Evolutionary conservation across 2,329 filamentous ascomycete species (phyloP), one percentile per base, ranked within the genome.

Genomic region (Penicillium sp.): DNA sequence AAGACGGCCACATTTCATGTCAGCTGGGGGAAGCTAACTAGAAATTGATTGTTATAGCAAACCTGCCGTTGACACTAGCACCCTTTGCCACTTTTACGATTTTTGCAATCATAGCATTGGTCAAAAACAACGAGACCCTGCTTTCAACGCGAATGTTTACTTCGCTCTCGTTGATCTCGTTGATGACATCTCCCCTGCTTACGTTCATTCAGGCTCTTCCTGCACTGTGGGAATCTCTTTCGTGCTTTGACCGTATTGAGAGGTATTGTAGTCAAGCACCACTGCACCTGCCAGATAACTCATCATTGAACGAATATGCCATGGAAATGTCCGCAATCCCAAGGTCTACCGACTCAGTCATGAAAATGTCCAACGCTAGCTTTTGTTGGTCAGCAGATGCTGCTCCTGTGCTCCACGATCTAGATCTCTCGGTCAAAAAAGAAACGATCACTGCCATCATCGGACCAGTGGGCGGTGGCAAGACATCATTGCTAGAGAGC

Each of bases 391-490:
- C 37, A 13, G 23, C 34, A 14, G 37, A 40, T 14, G 31, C 33
- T 14, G 30, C 33, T 17, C 52, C 41, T 29, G 50, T 50, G 8
- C 33, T 57, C 2, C 43, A 40, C 2, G 19, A 50, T 7, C n/a
- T 58, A 13, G 28, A 25, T n/a, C 29, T 52, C 19, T 27, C 39
- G 1, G 32, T 62, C 3, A 30, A 34, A 20, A 26, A 25, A 5
- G 36, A 39, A 5, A 39, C 34, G 1, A 50, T 46, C 13, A 51
- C 42, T 14, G 48, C 51, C 8, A 37, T 73, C 9, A 54, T 70
- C 39, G 70, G 70, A 4, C 68, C 70, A 7, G 63, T 72, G 14
- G 70, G 67, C 4, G 67, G 62, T 40, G 71, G 71, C 4, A 74
- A 74, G 43, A 70, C 69, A n/a, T 69, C 69, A 1, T 50, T 75